Conservation (phyloP, 2,329 filamentous ascomycete species). For the Aspergillus uvarum region DNA sequence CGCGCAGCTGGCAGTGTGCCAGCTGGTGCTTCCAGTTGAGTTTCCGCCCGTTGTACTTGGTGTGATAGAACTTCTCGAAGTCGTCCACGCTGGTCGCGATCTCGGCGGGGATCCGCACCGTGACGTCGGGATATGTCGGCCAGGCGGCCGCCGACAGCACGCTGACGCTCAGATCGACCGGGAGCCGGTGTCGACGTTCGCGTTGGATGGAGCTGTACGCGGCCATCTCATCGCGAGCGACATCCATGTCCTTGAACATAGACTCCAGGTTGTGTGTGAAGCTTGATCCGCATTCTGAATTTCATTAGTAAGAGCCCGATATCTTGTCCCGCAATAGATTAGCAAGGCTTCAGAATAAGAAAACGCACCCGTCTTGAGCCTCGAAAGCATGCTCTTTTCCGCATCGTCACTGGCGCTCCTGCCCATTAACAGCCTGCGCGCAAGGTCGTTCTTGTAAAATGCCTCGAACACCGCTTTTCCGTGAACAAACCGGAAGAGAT, state of each 20-base stretch:
- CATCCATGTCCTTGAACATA: slow-evolving; percentile 98
- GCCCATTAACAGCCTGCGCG: slow-evolving; percentile 83
- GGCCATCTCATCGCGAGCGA: slow-evolving; percentile 89
- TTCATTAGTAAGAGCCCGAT: background rate
- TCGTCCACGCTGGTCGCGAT: slow-evolving; percentile 74
- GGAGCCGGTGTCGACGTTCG: slow-evolving; percentile 57
- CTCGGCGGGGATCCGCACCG: slow-evolving; percentile 71
- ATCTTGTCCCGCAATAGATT: slow-evolving; percentile 5
- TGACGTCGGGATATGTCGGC: slow-evolving; percentile 82
- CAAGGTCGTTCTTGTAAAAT: slow-evolving; percentile 98
- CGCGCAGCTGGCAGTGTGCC: slow-evolving; percentile 85
- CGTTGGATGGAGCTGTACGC: slow-evolving; percentile 72
- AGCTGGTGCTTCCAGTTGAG: slow-evolving; percentile 90
- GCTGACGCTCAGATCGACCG: slow-evolving; percentile 77
- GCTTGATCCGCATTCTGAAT: slow-evolving; percentile 76
- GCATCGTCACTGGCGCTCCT: slow-evolving; percentile 92
- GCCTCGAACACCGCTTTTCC: slow-evolving; percentile 98
- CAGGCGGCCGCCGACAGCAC: slow-evolving; percentile 89
- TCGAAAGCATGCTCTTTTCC: slow-evolving; percentile 90
- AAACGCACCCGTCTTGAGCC: slow-evolving; percentile 68
- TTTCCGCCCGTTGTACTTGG: slow-evolving; percentile 83
- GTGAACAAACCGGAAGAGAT: slow-evolving; percentile 94
- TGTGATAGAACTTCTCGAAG: slow-evolving; percentile 83
- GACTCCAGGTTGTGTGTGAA: slow-evolving; percentile 98
- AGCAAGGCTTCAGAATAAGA: background rate